Percentiles rank a stretch among this genome's conserved stretches.
Evolutionary conservation across 257 asterid species (phyloP).

Genomic region (Solanum lycopersicoides): DNA sequence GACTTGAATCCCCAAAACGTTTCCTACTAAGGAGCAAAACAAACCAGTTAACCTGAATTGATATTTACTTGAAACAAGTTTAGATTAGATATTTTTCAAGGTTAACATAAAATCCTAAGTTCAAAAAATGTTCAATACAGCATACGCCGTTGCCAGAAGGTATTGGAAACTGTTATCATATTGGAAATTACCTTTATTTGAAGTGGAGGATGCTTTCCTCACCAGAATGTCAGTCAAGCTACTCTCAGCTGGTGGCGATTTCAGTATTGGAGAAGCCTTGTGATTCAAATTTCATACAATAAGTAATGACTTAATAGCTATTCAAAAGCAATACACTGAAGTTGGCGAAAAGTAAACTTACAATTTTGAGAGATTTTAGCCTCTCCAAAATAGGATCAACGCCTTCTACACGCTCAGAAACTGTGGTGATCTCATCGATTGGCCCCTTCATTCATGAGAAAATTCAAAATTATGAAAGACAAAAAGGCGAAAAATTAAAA

Average conservation of each 20-base stretch:
- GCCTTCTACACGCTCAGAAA: constrained; percentile 58
- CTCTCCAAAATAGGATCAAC: constrained; percentile 65
- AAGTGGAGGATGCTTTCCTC: constrained; percentile 53
- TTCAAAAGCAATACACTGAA: neutral
- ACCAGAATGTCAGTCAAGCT: constrained; percentile 83
- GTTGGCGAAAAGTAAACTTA: constrained; percentile 17
- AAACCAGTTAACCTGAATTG: neutral
- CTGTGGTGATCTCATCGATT: constrained; percentile 73
- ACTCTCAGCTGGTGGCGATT: constrained; percentile 67
- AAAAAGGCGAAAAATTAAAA: neutral
- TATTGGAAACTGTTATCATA: neutral
- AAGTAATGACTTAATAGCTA: neutral
- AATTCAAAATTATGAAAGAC: neutral
- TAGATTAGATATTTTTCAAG: neutral
- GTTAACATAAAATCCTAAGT: neutral
- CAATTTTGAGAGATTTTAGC: constrained; percentile 73
- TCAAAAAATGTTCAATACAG: neutral
- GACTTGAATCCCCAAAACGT: neutral
- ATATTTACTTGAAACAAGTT: neutral
- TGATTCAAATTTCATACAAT: neutral
- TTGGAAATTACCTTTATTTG: constrained; percentile 38
- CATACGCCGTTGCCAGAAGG: neutral
- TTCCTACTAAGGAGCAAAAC: neutral
- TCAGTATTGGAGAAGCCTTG: constrained; percentile 73
- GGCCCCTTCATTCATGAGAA: constrained; percentile 17